Base-by-base conservation (phyloP, 306 rosid species). In the Notholithocarpus densiflorus region DNA sequence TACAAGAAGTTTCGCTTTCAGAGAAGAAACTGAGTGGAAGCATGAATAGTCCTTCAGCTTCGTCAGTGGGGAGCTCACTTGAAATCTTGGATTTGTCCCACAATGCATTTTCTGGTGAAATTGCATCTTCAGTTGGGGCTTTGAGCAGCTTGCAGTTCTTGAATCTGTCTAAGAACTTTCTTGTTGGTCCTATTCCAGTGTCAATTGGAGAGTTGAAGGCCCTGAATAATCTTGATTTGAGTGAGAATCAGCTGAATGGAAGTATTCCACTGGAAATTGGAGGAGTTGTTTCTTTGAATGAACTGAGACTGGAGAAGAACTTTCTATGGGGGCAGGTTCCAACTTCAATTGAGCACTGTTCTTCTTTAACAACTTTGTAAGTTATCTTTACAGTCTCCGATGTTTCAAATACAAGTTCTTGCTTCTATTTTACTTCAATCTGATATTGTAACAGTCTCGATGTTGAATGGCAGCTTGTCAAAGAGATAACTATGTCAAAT, bases 51-150 rank as follows among this genome's bases (percentile, higher is more conserved):
- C 72, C 88, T 53, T 59, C 79, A 37, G 34, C 81, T 80, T 60
- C 90, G 23, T 56, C 84, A 65, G 66, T 34, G 65, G 82, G 79
- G 82, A 88, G 76, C 75, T 77, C 80, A 4, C 87, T 89, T 68
- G 87, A 93, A 80, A 81, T 90, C 32, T 31, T 95, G 88, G 94
- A 95, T 87, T 86, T 95, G 40, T 95, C 99, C 62, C 88, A 81
- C 72, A 95, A 95, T 78, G 82, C 82, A 17, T 90, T 95, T 83
- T 84, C 91, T 27, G 98, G 98, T 72, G 89, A 89, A 82, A 86
- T 95, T 75, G 23, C 91, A 9, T 74, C 92, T 72, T 88, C 76
- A 18, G 15, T 93, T 85, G 86, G 88, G 73, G 84, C 54, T 71
- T 83, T 95, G 59, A 88, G 88, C 80, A 90, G 87, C 87, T 81